phyloP scores from a whole-genome alignment of 2,329 filamentous ascomycete species.

The Pestalotiopsis sp. region DNA sequence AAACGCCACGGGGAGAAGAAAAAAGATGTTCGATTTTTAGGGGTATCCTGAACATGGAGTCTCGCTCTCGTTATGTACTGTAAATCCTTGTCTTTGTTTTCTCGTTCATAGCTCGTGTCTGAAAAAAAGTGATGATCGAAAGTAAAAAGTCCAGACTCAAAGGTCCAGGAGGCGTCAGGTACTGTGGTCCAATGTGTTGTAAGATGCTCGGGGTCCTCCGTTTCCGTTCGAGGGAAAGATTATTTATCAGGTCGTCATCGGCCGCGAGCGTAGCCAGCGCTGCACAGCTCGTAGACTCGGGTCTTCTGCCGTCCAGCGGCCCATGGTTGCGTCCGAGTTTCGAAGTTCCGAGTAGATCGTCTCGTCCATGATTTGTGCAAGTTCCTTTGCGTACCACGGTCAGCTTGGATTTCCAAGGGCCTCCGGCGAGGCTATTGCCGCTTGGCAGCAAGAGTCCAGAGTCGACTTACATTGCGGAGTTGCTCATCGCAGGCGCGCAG shows the following conservation, averaged over 20 bases:
- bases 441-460: neutral
- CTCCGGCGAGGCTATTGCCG: neutral
- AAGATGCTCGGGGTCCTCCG: neutral
- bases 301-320: slow-evolving; percentile 65
- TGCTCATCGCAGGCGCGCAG: slow-evolving; percentile 57
- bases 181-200: neutral
- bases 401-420: neutral
- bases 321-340: slow-evolving; percentile 51
- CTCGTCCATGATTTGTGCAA: slow-evolving; percentile 59
- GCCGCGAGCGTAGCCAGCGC: slow-evolving; percentile 56
- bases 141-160: neutral
- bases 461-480: slow-evolving; percentile 51
- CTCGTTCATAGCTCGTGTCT: neutral
- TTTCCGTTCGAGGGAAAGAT: neutral
- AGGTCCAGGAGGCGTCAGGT: neutral
- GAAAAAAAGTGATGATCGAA: neutral
- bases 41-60: neutral
- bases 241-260: slow-evolving; percentile 24
- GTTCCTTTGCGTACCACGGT: slow-evolving; percentile 42
- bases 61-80: neutral
- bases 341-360: slow-evolving; percentile 56
- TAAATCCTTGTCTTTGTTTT: neutral
- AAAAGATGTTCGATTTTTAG: neutral
- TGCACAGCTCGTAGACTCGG: slow-evolving; percentile 57
- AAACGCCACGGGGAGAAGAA: neutral